phyloP scores from a whole-genome alignment of 2,329 filamentous ascomycete species.

The Diaporthe nobilis region DNA sequence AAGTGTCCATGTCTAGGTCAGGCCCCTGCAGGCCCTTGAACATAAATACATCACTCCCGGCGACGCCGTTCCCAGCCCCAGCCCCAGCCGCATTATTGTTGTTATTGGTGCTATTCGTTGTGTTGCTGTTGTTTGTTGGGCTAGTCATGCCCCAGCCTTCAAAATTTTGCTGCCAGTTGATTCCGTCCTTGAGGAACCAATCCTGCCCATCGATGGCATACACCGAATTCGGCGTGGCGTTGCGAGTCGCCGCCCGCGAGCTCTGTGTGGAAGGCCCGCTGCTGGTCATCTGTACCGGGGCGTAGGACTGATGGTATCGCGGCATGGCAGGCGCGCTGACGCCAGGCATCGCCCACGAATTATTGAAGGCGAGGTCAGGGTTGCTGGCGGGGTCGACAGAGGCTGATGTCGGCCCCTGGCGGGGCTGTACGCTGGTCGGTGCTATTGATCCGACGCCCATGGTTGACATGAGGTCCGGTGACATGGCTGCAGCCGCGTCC shows the following conservation, averaged over 20 bases:
- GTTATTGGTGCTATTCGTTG: background rate
- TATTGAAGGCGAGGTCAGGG: slow-evolving; percentile 34
- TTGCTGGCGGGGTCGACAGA: slow-evolving; percentile 39
- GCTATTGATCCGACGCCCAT: slow-evolving; percentile 44
- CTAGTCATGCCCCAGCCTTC: slow-evolving; percentile 63
- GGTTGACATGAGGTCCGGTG: slow-evolving; percentile 49
- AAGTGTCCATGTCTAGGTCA: slow-evolving; percentile 43
- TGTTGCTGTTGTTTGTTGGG: background rate
- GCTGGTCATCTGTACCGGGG: slow-evolving; percentile 43
- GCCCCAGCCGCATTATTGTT: background rate
- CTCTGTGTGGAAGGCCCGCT: slow-evolving; percentile 44
- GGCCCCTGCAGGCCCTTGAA: slow-evolving; percentile 46
- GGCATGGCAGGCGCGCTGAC: slow-evolving; percentile 47
- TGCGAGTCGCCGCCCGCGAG: slow-evolving; percentile 45
- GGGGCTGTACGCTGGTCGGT: slow-evolving; percentile 45
- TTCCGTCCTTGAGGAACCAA: slow-evolving; percentile 71
- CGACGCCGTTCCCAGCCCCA: slow-evolving; percentile 41
- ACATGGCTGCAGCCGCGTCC: slow-evolving; percentile 46
- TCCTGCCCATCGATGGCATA: slow-evolving; percentile 66
- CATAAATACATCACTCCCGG: slow-evolving; percentile 46
- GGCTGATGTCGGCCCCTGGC: slow-evolving; percentile 37
- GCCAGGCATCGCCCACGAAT: slow-evolving; percentile 47
- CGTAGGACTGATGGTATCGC: slow-evolving; percentile 49
- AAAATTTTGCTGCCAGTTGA: slow-evolving; percentile 71
- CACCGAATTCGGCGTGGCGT: slow-evolving; percentile 49